Percentiles rank a stretch among this genome's conserved stretches.
Conservation (phyloP, 2,329 filamentous ascomycete species). For the Sarocladium strictum region DNA sequence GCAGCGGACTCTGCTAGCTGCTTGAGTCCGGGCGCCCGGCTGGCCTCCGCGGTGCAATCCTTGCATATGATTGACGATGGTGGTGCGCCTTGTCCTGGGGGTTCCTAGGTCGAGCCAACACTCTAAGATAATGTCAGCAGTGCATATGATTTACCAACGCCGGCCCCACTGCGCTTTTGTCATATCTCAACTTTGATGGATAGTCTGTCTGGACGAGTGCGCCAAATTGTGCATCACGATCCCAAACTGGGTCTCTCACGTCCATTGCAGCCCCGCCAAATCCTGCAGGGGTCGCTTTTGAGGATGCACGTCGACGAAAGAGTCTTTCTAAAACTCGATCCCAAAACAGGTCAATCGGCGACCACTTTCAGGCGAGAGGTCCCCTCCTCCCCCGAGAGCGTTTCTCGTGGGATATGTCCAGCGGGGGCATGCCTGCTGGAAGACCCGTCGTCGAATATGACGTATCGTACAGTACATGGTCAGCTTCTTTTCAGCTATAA, state of each 20-base stretch:
- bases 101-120: background rate
- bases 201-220: background rate
- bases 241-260: background rate
- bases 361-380: background rate
- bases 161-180: background rate
- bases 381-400: background rate
- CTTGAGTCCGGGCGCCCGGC: background rate
- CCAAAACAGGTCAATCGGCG: background rate
- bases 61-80: background rate
- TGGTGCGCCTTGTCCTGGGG: background rate
- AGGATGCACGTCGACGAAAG: background rate
- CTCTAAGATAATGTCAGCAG: background rate
- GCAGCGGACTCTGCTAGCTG: background rate
- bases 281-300: background rate
- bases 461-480: background rate
- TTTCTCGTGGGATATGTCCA: no score
- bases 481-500: background rate
- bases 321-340: background rate
- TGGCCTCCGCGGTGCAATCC: background rate
- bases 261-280: background rate
- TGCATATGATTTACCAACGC: background rate
- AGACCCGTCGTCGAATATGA: background rate
- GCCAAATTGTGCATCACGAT: background rate
- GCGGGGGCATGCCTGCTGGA: no score
- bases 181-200: background rate